Evolutionary conservation across 441 rosid species (phyloP), one percentile per base, ranked within the genome.

Genomic region (Raphanus hybrid): DNA sequence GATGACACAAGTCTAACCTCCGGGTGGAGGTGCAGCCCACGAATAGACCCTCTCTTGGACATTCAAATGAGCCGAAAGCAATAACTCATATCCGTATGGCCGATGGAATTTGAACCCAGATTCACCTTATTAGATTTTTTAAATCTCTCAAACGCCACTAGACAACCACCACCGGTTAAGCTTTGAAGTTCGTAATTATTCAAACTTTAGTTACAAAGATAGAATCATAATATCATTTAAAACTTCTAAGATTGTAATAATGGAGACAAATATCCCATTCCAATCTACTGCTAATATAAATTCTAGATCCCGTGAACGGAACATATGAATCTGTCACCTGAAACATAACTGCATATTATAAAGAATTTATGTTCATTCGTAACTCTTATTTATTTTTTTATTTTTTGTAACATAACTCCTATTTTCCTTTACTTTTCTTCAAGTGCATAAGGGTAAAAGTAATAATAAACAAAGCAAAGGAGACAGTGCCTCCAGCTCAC

Each of bases 401-500:
- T 18, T 18, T 18, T 18, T 18, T 18, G 20, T 18, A 18, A 18
- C 20, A 18, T 18, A 18, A 18, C 20, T 18, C 20, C 20, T 18
- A 11, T 20, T 26, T 11, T 60, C 10, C 12, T 62, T 14, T 62
- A 8, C 27, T 18, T 62, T 63, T 8, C 27, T 64, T 64, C 29
- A 67, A 67, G 55, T 14, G 12, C 4, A 52, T 8, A 73, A 16
- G 74, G 74, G 55, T 54, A 41, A 3, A 14, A 4, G 74, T 73
- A 60, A 78, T 27, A 72, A 3, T 23, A 45, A 45, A 59, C 5
- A 71, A 26, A 72, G 26, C 35, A 43, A 4, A 59, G 66, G 3
- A 73, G 69, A 78, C 64, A 73, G 64, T 78, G 77, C 64, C 69
- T 78, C 77, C 81, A 78, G 77, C 81, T 78, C 48, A 41, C 81